Conservation (phyloP, 768 basidiomycete genomes). For the Trametes sanguinea region DNA sequence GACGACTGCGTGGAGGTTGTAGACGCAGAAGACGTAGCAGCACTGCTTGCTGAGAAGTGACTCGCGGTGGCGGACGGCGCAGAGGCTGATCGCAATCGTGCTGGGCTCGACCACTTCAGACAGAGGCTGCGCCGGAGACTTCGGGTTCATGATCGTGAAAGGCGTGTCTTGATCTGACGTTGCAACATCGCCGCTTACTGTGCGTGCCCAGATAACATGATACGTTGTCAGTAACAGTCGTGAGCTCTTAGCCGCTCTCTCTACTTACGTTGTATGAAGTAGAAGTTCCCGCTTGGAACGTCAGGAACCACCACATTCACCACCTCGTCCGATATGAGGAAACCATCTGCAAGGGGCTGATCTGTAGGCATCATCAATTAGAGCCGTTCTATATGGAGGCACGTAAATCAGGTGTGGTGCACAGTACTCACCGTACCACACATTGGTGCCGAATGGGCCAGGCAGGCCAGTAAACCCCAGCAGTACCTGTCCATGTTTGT, state of each 20-base stretch:
- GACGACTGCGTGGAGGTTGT: neutral
- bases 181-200: neutral
- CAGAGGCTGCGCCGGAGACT: neutral
- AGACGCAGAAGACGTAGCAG: neutral
- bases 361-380: neutral
- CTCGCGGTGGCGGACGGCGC: neutral
- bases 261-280: neutral
- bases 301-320: neutral
- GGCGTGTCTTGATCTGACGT: neutral
- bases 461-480: neutral
- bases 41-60: neutral
- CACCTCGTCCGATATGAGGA: neutral
- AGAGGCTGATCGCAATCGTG: neutral
- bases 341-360: conserved; percentile 6
- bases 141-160: neutral
- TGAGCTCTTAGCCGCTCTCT: neutral
- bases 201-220: neutral
- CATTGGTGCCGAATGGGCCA: neutral
- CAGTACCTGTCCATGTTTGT: neutral
- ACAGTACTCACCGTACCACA: neutral
- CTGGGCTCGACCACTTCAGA: neutral
- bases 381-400: too few species aligned
- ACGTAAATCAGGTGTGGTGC: too few species aligned
- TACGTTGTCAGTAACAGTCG: neutral
- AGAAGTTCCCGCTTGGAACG: neutral